Conservation (phyloP, 139 green algal genomes). For the Gonium pectorale region DNA sequence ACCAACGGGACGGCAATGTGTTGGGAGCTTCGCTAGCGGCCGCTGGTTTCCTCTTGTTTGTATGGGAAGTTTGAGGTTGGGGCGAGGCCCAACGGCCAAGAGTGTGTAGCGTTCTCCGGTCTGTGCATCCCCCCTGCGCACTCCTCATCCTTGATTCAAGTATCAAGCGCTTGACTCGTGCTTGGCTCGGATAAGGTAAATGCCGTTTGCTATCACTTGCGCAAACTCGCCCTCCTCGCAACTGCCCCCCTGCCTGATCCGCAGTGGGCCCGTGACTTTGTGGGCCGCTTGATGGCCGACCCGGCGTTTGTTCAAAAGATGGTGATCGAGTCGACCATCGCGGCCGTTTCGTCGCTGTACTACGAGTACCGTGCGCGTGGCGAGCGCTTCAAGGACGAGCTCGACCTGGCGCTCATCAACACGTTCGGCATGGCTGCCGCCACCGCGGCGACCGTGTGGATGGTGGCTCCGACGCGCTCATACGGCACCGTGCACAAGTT, state of each 20-base stretch:
- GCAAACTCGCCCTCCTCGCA: not conserved
- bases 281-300: conserved; percentile 97
- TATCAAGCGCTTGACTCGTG: too few species aligned
- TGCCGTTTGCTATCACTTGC: not conserved
- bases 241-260: not conserved
- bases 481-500: conserved; percentile 81
- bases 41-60: too few species aligned
- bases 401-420: conserved; percentile 93
- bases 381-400: conserved; percentile 79
- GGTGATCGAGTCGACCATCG: conserved; percentile 88
- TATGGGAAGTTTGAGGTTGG: too few species aligned
- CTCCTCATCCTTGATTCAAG: too few species aligned
- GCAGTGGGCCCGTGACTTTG: conserved; percentile 86
- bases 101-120: too few species aligned
- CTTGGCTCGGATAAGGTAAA: too few species aligned
- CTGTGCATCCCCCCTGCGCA: too few species aligned
- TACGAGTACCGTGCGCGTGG: conserved; percentile 82
- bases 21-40: too few species aligned
- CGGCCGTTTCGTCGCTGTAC: conserved; percentile 70
- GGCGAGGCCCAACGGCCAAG: too few species aligned
- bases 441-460: conserved; percentile 91
- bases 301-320: conserved; percentile 97
- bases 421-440: conserved; percentile 81
- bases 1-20: too few species aligned
- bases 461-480: conserved; percentile 85